Conservation (phyloP, 805 yeast species). For the Metschnikowia drakensbergensis region DNA sequence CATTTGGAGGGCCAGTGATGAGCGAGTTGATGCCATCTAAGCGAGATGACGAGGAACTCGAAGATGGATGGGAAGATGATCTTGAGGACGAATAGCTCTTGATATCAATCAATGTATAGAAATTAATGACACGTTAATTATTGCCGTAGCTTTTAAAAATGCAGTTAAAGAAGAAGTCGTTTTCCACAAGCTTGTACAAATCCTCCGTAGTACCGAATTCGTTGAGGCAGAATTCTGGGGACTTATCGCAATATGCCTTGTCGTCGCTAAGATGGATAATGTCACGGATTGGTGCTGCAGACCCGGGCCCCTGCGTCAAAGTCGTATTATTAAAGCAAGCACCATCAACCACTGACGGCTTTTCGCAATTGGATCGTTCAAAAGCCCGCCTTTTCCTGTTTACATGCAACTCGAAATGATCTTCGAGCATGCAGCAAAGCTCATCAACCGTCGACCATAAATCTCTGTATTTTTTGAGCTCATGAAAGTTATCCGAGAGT, state of each 20-base stretch:
- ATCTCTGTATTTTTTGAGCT: constrained; percentile 19
- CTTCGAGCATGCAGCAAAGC: constrained; percentile 19
- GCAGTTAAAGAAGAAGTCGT: constrained; percentile 6
- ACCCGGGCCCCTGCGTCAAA: neutral
- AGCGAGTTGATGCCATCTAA: constrained; percentile 38
- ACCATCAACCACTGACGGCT: constrained; percentile 1
- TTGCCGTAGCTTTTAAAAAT: neutral
- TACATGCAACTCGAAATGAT: constrained; percentile 15
- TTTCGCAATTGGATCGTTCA: neutral
- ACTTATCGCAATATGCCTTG: neutral
- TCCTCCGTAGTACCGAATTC: constrained; percentile 2
- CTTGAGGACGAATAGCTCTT: constrained; percentile 32
- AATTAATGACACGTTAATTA: constrained; percentile 13
- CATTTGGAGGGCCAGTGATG: constrained; percentile 61
- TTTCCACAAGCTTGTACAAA: constrained; percentile 2
- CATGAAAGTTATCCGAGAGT: constrained; percentile 20
- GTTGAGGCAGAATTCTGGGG: neutral
- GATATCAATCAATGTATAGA: constrained; percentile 13
- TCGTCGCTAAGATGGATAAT: constrained; percentile 8
- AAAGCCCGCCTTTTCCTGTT: constrained; percentile 10
- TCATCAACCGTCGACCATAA: constrained; percentile 31
- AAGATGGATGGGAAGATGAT: constrained; percentile 53
- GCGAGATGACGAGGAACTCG: constrained; percentile 21
- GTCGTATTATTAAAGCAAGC: neutral
- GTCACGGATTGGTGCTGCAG: constrained; percentile 8